Evolutionary conservation across 495 filamentous ascomycete genomes (phyloP), one percentile per base, ranked within the genome.

Genomic region (Penicillium ochrochloron): DNA sequence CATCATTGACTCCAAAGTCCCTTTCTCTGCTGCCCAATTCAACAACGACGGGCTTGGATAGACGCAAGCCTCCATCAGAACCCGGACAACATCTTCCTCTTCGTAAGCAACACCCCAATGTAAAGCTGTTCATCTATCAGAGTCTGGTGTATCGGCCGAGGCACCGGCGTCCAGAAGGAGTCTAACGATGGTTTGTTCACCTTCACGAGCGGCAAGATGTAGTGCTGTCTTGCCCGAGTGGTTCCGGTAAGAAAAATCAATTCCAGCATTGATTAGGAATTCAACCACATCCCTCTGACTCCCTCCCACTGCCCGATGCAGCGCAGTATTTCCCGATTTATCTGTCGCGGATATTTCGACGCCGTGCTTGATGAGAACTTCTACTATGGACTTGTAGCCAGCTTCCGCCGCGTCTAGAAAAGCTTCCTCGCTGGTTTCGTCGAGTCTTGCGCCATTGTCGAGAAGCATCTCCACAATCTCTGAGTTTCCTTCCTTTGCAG

Each of bases 361-460:
- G 5, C 53, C 53, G 37, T 23, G 33, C 23, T 56, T 34, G 53
- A 56, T 56, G 29, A 56, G 53, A 56, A 56, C 17, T 56, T 56
- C 31, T n/a, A 56, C 31, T n/a, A 39, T 29, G 31, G 12, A 7
- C 37, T 56, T 34, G 33, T 56, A 34, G n/a, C 53, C 53, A 56
- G 33, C 33, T 39, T 56, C 53, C n/a, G 53, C 53, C 6, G 53
- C 53, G 31, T 56, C 53, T 56, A 56, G 21, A 56, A 56, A 56
- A 19, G 53, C 53, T 35, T 56, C 33, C 31, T 56, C 2, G 53
- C 33, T 29, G 31, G 53, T 56, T 21, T 56, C 31, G 37, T 56
- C 53, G 19, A 56, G 29, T 31, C 10, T 37, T 31, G 29, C 5
- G 37, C 5, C 33, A 34, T 35, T 31, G 15, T 56, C 53, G 37